These are phyloP conservation scores for Leptodontidium sp. DNA, from an alignment of 2,329 filamentous ascomycete species.

Conservation along the genomic window DNA sequence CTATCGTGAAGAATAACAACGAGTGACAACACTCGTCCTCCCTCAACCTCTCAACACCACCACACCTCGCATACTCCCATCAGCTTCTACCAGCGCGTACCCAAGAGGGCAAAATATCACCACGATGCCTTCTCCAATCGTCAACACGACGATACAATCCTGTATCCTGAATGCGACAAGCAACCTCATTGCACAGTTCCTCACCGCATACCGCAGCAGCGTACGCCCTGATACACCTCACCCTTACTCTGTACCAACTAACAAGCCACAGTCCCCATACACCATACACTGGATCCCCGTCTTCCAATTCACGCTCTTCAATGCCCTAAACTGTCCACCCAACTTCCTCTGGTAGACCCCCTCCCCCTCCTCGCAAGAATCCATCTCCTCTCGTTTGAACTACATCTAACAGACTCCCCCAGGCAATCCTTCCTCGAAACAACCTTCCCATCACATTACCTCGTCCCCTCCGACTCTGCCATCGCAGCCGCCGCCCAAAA, in stretches of 20 bases:
- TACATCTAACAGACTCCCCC: conserved; percentile 29
- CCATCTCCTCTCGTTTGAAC: neutral
- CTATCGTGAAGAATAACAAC: conserved; percentile 10
- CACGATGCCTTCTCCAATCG: conserved; percentile 56
- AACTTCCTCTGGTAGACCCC: conserved; percentile 78
- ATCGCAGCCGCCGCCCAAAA: conserved; percentile 51
- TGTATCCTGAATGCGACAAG: conserved; percentile 71
- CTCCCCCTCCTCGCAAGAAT: neutral
- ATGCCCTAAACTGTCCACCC: conserved; percentile 76
- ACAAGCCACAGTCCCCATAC: conserved; percentile 59
- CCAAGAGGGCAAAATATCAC: neutral
- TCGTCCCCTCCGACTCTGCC: conserved; percentile 52
- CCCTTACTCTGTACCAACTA: conserved; percentile 20
- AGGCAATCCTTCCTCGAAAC: conserved; percentile 81
- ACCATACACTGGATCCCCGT: conserved; percentile 72
- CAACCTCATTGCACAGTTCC: conserved; percentile 76
- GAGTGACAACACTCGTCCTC: neutral
- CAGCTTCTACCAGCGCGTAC: neutral
- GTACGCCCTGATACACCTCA: conserved; percentile 53
- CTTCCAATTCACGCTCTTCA: conserved; percentile 80
- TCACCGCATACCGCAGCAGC: conserved; percentile 67
- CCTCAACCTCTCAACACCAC: neutral
- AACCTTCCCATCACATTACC: conserved; percentile 71
- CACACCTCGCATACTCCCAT: neutral
- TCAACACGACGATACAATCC: conserved; percentile 70